Evolutionary conservation across 257 asterid species (phyloP).

Genomic region (Solanum appendiculatum): DNA sequence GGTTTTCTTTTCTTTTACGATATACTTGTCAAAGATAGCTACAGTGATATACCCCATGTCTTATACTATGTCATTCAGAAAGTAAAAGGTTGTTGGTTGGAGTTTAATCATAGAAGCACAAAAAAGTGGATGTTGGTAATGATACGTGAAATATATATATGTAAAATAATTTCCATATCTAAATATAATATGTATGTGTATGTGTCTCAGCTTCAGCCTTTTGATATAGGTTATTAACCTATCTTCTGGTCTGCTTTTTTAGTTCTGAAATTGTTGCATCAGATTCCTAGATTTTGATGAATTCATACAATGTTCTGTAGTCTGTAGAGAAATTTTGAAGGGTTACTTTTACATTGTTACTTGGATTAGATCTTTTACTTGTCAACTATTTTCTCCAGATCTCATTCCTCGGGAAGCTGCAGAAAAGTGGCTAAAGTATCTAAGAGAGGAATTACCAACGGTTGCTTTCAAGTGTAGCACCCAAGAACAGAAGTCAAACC

Average conservation of each 20-base stretch:
- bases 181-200: background rate
- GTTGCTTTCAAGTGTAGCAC: conserved; percentile 97
- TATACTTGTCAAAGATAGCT: background rate
- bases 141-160: background rate
- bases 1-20: background rate
- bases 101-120: background rate
- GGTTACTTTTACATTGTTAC: background rate
- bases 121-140: background rate
- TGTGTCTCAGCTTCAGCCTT: background rate
- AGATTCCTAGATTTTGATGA: background rate
- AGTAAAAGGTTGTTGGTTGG: background rate
- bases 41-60: background rate
- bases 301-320: background rate
- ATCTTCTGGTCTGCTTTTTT: background rate
- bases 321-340: background rate
- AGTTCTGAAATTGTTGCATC: background rate
- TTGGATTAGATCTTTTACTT: background rate
- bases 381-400: conserved; percentile 28
- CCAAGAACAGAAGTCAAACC: conserved; percentile 84
- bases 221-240: background rate
- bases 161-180: background rate
- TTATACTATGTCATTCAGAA: background rate
- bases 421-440: conserved; percentile 95
- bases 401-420: conserved; percentile 88
- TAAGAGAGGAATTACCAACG: conserved; percentile 83